Evolutionary conservation across 2,329 filamentous ascomycete genomes (phyloP).

Genomic region (Xylariaceae sp.): DNA sequence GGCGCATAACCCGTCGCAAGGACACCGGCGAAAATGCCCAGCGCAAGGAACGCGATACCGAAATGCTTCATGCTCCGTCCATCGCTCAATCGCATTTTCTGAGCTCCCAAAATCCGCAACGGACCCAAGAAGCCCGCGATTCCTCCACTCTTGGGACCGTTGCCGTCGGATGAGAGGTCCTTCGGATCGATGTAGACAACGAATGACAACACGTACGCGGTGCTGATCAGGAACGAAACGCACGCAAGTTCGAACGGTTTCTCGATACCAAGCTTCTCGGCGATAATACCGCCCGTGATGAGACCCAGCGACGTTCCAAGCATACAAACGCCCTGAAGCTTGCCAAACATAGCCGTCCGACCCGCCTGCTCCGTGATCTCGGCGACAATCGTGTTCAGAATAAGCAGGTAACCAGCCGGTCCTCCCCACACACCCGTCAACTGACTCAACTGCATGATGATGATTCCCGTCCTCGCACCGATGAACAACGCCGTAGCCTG

Average conservation of each 20-base stretch:
- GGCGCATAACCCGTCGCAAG: conserved; percentile 25
- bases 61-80: conserved; percentile 20
- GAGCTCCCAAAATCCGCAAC: conserved; percentile 18
- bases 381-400: conserved; percentile 61
- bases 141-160: conserved; percentile 13
- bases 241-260: conserved; percentile 24
- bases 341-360: conserved; percentile 58
- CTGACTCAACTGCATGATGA: conserved; percentile 61
- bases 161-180: conserved; percentile 16
- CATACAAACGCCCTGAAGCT: conserved; percentile 25
- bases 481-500: conserved; percentile 59
- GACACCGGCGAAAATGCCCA: conserved; percentile 24
- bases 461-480: conserved; percentile 54
- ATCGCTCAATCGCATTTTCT: conserved; percentile 19
- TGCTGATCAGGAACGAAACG: conserved; percentile 17
- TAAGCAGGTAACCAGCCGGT: conserved; percentile 61
- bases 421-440: conserved; percentile 63
- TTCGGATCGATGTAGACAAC: conserved; percentile 25
- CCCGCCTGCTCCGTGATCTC: conserved; percentile 55
- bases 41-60: conserved; percentile 21
- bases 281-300: conserved; percentile 21
- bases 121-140: conserved; percentile 14
- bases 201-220: conserved; percentile 18
- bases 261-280: conserved; percentile 20
- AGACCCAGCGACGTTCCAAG: conserved; percentile 21